Conservation (phyloP, 148 eudicot species). For the Simmondsia chinensis region DNA sequence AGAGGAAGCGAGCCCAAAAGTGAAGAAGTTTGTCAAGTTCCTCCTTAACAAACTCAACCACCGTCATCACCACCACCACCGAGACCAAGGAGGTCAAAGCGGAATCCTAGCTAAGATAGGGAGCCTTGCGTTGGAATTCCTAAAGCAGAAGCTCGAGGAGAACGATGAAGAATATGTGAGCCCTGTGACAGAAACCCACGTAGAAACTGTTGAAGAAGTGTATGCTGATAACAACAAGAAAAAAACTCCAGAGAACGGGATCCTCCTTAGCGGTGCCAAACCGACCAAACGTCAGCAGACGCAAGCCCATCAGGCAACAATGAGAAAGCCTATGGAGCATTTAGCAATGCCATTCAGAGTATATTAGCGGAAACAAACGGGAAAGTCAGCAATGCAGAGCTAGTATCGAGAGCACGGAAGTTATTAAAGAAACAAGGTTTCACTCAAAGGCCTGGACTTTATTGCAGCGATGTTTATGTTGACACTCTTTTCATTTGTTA, state of each 20-base stretch:
- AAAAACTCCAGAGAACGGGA: constrained; percentile 39
- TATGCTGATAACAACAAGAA: constrained; percentile 59
- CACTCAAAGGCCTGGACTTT: too few relatives aligned
- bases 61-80: constrained; percentile 5
- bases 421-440: too few relatives aligned
- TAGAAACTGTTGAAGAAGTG: constrained; percentile 41
- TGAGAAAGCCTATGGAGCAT: constrained; percentile 55
- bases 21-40: constrained; percentile 86
- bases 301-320: constrained; percentile 55
- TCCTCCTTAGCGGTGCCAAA: constrained; percentile 73
- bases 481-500: too few relatives aligned
- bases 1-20: constrained; percentile 91
- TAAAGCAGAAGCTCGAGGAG: constrained; percentile 52
- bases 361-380: constrained; percentile 47
- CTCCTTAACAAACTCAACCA: constrained; percentile 41
- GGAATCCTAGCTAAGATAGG: not conserved
- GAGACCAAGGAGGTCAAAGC: constrained; percentile 12
- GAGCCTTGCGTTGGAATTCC: constrained; percentile 52
- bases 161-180: constrained; percentile 47
- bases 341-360: constrained; percentile 64
- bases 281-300: constrained; percentile 69
- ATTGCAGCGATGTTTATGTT: too few relatives aligned
- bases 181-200: constrained; percentile 45
- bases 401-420: too few relatives aligned
- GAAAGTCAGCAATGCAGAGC: constrained; percentile 28